phyloP scores from a whole-genome alignment of 805 yeast species.

The Metschnikowia continentalis region DNA sequence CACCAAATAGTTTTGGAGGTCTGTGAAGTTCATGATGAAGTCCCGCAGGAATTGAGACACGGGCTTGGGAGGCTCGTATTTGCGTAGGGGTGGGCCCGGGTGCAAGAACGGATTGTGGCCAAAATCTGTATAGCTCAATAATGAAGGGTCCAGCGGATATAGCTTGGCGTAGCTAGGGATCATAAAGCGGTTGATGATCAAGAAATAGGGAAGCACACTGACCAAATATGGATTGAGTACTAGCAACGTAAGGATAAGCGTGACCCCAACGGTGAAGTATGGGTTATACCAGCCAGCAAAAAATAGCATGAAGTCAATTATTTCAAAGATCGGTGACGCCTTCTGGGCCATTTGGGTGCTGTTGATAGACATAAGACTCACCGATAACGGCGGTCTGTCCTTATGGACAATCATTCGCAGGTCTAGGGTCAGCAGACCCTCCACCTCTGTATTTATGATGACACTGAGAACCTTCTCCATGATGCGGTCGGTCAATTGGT shows the following conservation, averaged over 20 bases:
- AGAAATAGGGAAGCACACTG: constrained; percentile 50
- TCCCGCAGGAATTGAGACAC: constrained; percentile 77
- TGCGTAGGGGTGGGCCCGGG: constrained; percentile 45
- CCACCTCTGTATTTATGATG: constrained; percentile 54
- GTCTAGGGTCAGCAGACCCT: constrained; percentile 35
- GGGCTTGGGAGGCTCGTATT: constrained; percentile 57
- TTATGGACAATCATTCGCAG: constrained; percentile 58
- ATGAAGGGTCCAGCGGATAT: constrained; percentile 57
- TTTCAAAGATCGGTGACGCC: constrained; percentile 55
- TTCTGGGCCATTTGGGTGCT: constrained; percentile 60
- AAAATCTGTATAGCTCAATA: constrained; percentile 16
- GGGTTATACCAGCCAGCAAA: constrained; percentile 65
- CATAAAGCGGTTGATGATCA: constrained; percentile 52
- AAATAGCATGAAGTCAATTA: constrained; percentile 52
- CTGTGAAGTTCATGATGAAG: constrained; percentile 73
- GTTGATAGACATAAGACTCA: constrained; percentile 66
- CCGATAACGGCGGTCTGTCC: constrained; percentile 63
- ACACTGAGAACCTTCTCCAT: constrained; percentile 67
- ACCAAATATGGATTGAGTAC: constrained; percentile 60
- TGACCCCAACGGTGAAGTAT: constrained; percentile 53
- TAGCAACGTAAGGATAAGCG: constrained; percentile 47
- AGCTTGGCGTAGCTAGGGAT: constrained; percentile 60
- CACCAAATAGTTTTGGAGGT: constrained; percentile 76
- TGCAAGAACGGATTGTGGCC: constrained; percentile 33
- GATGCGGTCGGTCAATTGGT: constrained; percentile 56